phyloP scores from a whole-genome alignment of 129 eudicot species.

The Lonicera japonica region DNA sequence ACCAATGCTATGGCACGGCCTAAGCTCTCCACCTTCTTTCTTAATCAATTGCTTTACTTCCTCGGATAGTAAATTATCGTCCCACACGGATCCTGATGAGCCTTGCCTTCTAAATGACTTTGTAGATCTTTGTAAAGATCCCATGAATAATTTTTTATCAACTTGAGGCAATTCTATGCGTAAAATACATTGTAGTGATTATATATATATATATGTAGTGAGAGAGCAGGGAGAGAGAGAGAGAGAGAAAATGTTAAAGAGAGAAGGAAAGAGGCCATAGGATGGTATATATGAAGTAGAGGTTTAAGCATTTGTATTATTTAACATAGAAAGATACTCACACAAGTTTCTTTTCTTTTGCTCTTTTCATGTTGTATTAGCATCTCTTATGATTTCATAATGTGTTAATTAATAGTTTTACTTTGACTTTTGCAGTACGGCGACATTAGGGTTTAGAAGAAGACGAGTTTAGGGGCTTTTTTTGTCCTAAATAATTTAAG shows the following conservation, averaged over 20 bases:
- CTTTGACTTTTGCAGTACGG: no score
- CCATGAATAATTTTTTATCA: constrained; percentile 2
- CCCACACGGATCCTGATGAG: constrained; percentile 24
- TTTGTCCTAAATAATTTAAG: no score
- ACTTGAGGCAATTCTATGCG: not conserved
- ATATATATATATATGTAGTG: not conserved
- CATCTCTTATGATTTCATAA: no score
- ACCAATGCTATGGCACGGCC: constrained; percentile 6
- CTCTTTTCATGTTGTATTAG: no score
- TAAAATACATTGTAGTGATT: not conserved
- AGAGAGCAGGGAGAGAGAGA: not conserved
- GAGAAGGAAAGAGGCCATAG: not conserved
- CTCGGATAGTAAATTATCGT: not conserved
- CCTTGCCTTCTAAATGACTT: constrained; percentile 23
- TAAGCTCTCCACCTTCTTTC: constrained; percentile 13
- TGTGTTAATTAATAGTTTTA: no score
- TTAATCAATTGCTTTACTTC: constrained; percentile 2
- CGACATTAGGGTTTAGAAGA: no score
- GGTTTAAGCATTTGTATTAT: no score
- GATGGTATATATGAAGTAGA: no score
- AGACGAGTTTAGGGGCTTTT: no score
- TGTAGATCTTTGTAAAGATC: constrained; percentile 18
- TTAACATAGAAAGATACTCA: no score
- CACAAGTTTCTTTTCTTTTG: no score
- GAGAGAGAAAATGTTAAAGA: not conserved